Evolutionary conservation across 345 rosid genomes (phyloP).

Genomic region (Anastatica hierochuntica): DNA sequence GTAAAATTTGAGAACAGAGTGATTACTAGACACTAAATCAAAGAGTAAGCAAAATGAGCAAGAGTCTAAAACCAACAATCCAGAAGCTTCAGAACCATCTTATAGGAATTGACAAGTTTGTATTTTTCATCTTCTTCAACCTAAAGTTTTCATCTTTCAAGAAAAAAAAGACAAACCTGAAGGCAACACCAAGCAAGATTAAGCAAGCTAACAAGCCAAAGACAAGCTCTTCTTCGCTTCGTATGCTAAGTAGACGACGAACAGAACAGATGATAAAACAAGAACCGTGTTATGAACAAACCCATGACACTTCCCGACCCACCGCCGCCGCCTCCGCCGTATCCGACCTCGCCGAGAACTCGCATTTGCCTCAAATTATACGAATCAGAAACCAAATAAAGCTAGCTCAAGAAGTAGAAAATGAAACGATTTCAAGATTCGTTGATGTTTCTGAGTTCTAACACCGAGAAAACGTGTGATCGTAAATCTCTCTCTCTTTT

Average conservation of each 20-base stretch:
- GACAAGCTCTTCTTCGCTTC: slow-evolving; percentile 72
- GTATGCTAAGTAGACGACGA: slow-evolving; percentile 57
- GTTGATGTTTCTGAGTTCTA: too few relatives aligned
- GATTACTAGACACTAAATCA: too few relatives aligned
- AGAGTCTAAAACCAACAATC: too few relatives aligned
- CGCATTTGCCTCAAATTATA: slow-evolving; percentile 22
- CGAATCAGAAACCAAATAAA: too few relatives aligned
- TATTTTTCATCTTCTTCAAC: not conserved
- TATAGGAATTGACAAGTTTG: too few relatives aligned
- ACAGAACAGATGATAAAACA: slow-evolving; percentile 44
- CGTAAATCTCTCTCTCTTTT: too few relatives aligned
- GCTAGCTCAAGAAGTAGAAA: too few relatives aligned
- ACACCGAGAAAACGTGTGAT: too few relatives aligned
- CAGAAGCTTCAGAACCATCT: too few relatives aligned
- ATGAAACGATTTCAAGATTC: too few relatives aligned
- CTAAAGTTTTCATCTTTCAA: not conserved
- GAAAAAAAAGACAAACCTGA: slow-evolving; percentile 46
- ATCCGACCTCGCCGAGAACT: slow-evolving; percentile 17
- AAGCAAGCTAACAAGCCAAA: slow-evolving; percentile 94
- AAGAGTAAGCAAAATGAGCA: too few relatives aligned
- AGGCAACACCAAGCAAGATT: slow-evolving; percentile 79
- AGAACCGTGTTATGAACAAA: slow-evolving; percentile 61
- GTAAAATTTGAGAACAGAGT: too few relatives aligned
- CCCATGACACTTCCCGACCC: slow-evolving; percentile 86
- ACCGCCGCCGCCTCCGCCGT: slow-evolving; percentile 25